Evolutionary conservation across 1,284 basidiomycete genomes (phyloP).

Genomic region (Pholiota adiposa): DNA sequence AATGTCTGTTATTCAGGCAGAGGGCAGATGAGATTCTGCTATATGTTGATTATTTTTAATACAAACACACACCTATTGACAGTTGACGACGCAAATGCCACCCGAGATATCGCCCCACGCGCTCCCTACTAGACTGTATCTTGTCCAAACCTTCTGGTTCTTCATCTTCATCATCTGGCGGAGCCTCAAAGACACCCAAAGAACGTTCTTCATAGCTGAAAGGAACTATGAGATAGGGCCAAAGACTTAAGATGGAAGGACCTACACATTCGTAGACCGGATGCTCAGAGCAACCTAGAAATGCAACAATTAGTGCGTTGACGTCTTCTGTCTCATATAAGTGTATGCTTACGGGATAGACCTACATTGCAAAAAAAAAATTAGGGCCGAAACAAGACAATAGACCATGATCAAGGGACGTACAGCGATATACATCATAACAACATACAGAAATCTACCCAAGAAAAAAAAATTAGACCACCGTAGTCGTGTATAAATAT

Average conservation of each 20-base stretch:
- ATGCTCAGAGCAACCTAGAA: slow-evolving; percentile 63
- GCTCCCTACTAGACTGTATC: slow-evolving; percentile 41
- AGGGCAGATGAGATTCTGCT: too few species aligned
- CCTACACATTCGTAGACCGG: slow-evolving; percentile 80
- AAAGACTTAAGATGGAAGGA: background rate
- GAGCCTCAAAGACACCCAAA: slow-evolving; percentile 65
- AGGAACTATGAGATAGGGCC: background rate
- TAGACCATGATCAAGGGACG: background rate
- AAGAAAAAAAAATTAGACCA: background rate
- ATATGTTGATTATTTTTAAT: background rate
- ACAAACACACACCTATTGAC: slow-evolving; percentile 38
- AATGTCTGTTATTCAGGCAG: slow-evolving; percentile 41
- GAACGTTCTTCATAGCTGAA: slow-evolving; percentile 68
- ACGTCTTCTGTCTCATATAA: background rate
- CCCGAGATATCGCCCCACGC: slow-evolving; percentile 56
- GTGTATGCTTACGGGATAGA: slow-evolving; percentile 48
- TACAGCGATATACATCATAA: slow-evolving; percentile 75
- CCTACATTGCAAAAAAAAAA: slow-evolving; percentile 27
- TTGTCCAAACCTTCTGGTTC: slow-evolving; percentile 46
- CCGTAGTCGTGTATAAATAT: background rate
- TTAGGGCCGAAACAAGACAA: background rate
- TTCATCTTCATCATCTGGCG: slow-evolving; percentile 51
- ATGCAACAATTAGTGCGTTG: background rate
- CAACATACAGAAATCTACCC: slow-evolving; percentile 73
- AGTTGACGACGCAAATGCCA: slow-evolving; percentile 76